Evolutionary conservation across 148 eudicot species (phyloP).

Genomic region (Nepenthes mirabilis): DNA sequence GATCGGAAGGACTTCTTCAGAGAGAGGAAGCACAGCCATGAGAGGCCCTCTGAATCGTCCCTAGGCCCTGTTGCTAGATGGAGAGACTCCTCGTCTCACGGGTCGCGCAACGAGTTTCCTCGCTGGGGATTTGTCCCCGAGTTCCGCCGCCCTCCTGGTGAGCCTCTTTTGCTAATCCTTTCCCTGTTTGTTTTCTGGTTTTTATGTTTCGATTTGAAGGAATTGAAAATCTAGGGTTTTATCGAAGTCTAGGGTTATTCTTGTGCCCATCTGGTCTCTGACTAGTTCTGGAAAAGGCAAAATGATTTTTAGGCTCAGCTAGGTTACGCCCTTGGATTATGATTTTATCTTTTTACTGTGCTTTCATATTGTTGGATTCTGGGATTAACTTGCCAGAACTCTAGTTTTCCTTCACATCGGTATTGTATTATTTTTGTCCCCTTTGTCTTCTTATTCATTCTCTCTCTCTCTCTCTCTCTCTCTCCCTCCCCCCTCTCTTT

Average conservation of each 20-base stretch:
- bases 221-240: neutral
- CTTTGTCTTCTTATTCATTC: too few species aligned
- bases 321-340: too few species aligned
- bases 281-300: too few species aligned
- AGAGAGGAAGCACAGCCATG: constrained; percentile 38
- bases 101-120: constrained; percentile 24
- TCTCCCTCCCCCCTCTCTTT: too few species aligned
- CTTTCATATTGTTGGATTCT: too few species aligned
- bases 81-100: constrained; percentile 36
- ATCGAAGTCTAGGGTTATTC: neutral
- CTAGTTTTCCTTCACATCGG: too few species aligned
- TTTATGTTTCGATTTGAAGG: neutral
- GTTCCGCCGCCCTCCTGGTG: constrained; percentile 40
- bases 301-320: too few species aligned
- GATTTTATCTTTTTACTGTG: too few species aligned
- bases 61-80: constrained; percentile 24
- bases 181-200: neutral
- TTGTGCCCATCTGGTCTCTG: too few species aligned
- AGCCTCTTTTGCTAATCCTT: neutral
- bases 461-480: too few species aligned
- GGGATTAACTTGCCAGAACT: too few species aligned
- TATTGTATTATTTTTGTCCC: too few species aligned
- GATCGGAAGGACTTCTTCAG: constrained; percentile 64
- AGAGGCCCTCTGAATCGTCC: constrained; percentile 17
- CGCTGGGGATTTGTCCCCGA: constrained; percentile 37